Conservation (phyloP, 208 protist genomes). For the Vickermania spadyakhi region DNA sequence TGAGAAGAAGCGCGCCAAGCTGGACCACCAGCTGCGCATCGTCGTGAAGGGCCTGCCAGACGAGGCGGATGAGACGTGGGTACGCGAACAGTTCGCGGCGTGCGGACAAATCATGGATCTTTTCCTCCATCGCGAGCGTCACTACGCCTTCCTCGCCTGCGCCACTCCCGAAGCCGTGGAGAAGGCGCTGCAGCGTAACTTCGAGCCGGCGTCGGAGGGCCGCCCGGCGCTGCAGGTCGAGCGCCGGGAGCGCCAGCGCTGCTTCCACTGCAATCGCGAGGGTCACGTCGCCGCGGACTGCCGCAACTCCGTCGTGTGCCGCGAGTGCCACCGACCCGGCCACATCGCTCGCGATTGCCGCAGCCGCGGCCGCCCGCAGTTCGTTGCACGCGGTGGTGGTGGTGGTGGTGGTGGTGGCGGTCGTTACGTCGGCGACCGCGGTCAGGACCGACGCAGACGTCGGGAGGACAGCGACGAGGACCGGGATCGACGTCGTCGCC, state of each 20-base stretch:
- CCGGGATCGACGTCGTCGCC: conserved; percentile 23
- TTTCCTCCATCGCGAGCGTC: conserved; percentile 22
- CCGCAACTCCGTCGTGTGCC: conserved; percentile 18
- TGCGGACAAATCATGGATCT: conserved; percentile 47
- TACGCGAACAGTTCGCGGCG: conserved; percentile 39
- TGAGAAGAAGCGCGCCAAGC: conserved; percentile 19
- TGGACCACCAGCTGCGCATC: conserved; percentile 18
- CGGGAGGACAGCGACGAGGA: conserved; percentile 18
- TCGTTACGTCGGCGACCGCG: conserved; percentile 8
- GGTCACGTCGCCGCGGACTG: conserved; percentile 58
- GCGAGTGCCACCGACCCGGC: conserved; percentile 31
- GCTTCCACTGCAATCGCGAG: conserved; percentile 53
- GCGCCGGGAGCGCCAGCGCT: conserved; percentile 32
- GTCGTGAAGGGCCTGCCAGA: conserved; percentile 37
- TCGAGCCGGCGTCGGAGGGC: neutral
- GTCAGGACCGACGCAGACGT: conserved; percentile 2
- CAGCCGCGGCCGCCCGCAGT: conserved; percentile 5
- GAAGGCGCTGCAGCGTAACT: conserved; percentile 19
- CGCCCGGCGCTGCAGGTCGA: conserved; percentile 18
- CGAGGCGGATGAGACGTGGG: conserved; percentile 16
- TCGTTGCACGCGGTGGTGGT: conserved; percentile 7
- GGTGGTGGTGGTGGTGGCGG: conserved; percentile 5
- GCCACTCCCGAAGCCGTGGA: conserved; percentile 14
- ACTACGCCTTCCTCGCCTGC: conserved; percentile 62
- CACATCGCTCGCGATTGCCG: conserved; percentile 39